Evolutionary conservation across 805 yeast species (phyloP).

Genomic region (Cyberlindnera mycetangii): DNA sequence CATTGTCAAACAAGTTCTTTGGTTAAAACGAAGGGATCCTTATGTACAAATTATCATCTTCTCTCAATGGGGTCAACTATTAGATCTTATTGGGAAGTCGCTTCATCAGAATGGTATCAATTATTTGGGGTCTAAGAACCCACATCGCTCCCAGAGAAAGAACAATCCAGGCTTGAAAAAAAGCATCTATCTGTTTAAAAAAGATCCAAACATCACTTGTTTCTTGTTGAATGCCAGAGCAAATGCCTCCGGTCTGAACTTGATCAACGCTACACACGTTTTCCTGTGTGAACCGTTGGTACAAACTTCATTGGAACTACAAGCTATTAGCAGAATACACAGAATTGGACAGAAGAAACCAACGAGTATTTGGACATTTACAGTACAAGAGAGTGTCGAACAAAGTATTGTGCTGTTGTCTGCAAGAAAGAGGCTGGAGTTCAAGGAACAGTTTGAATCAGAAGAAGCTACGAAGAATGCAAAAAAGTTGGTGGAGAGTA

Average conservation of each 20-base stretch:
- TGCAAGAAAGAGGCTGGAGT: constrained; percentile 52
- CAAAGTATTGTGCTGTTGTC: constrained; percentile 76
- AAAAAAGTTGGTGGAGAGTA: constrained; percentile 44
- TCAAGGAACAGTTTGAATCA: constrained; percentile 43
- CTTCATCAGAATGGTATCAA: constrained; percentile 54
- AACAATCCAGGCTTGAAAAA: constrained; percentile 6
- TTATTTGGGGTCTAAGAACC: constrained; percentile 48
- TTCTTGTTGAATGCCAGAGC: constrained; percentile 80
- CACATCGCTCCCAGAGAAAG: not conserved
- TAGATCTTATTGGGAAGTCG: constrained; percentile 65
- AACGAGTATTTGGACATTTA: constrained; percentile 92
- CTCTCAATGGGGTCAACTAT: constrained; percentile 84
- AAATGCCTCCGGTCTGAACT: constrained; percentile 86
- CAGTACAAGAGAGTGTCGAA: constrained; percentile 80
- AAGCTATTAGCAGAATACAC: constrained; percentile 89
- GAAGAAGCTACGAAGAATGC: constrained; percentile 52
- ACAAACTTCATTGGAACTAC: constrained; percentile 82
- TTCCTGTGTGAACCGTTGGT: constrained; percentile 90
- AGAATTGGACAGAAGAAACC: constrained; percentile 82
- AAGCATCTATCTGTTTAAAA: constrained; percentile 60
- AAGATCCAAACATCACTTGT: constrained; percentile 66
- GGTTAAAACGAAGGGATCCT: constrained; percentile 52
- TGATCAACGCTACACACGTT: constrained; percentile 90
- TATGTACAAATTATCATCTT: constrained; percentile 72
- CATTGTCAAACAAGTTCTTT: constrained; percentile 68